phyloP scores from a whole-genome alignment of 495 filamentous ascomycete genomes.

The Podospora fimiseda region DNA sequence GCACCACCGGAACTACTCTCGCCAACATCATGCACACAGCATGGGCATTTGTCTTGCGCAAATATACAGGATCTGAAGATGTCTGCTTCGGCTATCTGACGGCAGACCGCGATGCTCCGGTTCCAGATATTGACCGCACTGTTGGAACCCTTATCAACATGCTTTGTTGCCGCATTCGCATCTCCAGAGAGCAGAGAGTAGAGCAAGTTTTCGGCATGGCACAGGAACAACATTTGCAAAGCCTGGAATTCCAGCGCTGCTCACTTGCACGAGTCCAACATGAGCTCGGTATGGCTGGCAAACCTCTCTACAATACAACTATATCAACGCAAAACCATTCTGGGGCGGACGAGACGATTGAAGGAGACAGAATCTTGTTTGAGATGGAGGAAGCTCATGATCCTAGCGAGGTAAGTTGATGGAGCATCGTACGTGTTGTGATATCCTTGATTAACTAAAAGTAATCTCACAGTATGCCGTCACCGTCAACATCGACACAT shows the following conservation, averaged over 20 bases:
- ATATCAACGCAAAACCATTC: slow-evolving; percentile 35
- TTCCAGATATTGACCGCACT: slow-evolving; percentile 38
- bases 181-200: slow-evolving; percentile 22
- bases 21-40: slow-evolving; percentile 34
- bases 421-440: neutral
- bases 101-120: slow-evolving; percentile 40
- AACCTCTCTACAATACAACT: slow-evolving; percentile 51
- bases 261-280: slow-evolving; percentile 52
- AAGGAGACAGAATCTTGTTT: slow-evolving; percentile 8
- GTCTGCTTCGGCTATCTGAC: slow-evolving; percentile 52
- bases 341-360: neutral
- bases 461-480: slow-evolving; percentile 39
- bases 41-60: slow-evolving; percentile 34
- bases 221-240: slow-evolving; percentile 45
- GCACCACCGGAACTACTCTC: slow-evolving; percentile 17
- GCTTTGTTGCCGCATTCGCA: slow-evolving; percentile 45
- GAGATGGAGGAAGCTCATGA: slow-evolving; percentile 22
- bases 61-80: slow-evolving; percentile 27
- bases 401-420: slow-evolving; percentile 19
- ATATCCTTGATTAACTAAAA: neutral
- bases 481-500: slow-evolving; percentile 50
- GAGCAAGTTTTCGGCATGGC: slow-evolving; percentile 38
- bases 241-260: slow-evolving; percentile 45
- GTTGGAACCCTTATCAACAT: slow-evolving; percentile 54
- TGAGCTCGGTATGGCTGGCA: slow-evolving; percentile 44